Base-by-base conservation (phyloP, 768 basidiomycete genomes). In the Leccinum boreale region DNA sequence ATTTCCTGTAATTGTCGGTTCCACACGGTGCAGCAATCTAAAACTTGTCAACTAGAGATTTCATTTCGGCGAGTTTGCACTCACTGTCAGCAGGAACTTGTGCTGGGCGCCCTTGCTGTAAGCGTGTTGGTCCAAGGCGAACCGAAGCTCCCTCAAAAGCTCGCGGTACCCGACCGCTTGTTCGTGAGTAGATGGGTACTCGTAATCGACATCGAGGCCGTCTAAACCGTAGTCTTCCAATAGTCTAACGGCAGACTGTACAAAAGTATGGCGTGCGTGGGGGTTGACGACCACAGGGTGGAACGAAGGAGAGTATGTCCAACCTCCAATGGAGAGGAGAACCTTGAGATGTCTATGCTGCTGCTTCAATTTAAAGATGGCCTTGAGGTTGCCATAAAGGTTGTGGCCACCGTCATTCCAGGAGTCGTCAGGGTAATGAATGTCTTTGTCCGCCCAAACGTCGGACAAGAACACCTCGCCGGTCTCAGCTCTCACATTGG, bases 21-120 rank as follows among this genome's bases (percentile, higher is more conserved):
- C 97, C 97, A 72, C 94, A 96, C 2, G 97, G 95, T 1, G 96
- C 92, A 39, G 93, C 92, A 54, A 96, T 89, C 90, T 94, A 48
- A 29, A 65, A 36, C 36, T 21, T 29, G 52, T 55, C 46, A 63
- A 28, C 26, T 14, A 44, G 17, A 53, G 26, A 7, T 10, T 50
- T 46, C 51, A 12, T 4, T 12, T 39, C 54, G 21, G 28, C 42
- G 46, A 14, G n/a, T 48, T 10, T 24, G 48, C 31, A 71, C 86
- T 65, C 64, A 91, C 92, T 2, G 90, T 92, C 42, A 97, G 73
- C 33, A 87, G 74, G 73, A 90, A 92, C 59, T 75, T 82, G 69
- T 84, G 85, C 35, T 82, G 70, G 28, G 81, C 78, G 5, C 82
- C 79, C 63, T 85, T 87, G 64, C 82, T 83, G 39, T 72, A 70